Evolutionary conservation across 352 stramenopile genomes (phyloP), one percentile per base, ranked within the genome.

Genomic region (Phytophthora melonis): DNA sequence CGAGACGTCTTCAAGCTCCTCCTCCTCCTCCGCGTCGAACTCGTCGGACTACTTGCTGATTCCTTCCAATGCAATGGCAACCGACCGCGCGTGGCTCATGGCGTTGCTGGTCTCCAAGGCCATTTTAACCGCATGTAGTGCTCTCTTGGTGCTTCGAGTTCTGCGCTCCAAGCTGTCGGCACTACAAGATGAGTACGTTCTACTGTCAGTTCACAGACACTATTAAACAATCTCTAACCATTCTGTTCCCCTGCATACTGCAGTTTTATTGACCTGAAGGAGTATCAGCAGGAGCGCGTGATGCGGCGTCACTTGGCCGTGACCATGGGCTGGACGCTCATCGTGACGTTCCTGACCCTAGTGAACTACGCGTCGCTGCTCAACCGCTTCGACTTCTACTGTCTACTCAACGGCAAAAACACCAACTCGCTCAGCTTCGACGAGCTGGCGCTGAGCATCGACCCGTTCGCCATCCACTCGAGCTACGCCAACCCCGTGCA

Each of bases 211-310:
- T n/a, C n/a, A n/a, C n/a, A n/a, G n/a, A n/a, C n/a, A n/a, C n/a
- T n/a, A n/a, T n/a, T n/a, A n/a, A n/a, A n/a, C n/a, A n/a, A n/a
- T n/a, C n/a, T n/a, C 43, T 50, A n/a, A 52, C 43, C 13, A n/a
- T n/a, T n/a, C n/a, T n/a, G n/a, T n/a, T n/a, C n/a, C n/a, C n/a
- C n/a, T n/a, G n/a, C n/a, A n/a, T n/a, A n/a, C n/a, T n/a, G n/a
- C n/a, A 92, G 85, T 36, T 92, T 88, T 63, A 91, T 93, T 69
- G 86, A 93, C 39, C 60, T 91, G 23, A 83, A 82, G 39, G 86
- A 93, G 56, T 85, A 86, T 34, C 84, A 92, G 50, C 75, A 77
- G 25, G 83, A 91, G 41, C 81, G 83, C 45, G 76, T 91, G 41
- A 65, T 82, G 25, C 78, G 76, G 32, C 72, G 81, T 1, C 75